Evolutionary conservation across 805 yeast genomes (phyloP).

Genomic region (Saccharomycopsis javanensis): DNA sequence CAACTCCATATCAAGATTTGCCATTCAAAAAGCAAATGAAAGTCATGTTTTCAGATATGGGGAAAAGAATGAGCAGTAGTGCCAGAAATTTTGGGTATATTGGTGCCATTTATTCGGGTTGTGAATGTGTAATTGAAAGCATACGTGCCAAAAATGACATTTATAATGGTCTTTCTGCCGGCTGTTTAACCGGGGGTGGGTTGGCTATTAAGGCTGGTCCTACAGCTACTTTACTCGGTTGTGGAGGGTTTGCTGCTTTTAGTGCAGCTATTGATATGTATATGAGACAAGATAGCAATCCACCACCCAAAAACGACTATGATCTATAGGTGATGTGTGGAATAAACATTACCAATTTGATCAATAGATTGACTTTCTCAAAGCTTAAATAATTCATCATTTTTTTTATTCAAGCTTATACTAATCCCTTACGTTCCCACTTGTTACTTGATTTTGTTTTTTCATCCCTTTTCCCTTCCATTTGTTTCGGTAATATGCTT

Average conservation of each 20-base stretch:
- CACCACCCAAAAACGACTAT: constrained; percentile 84
- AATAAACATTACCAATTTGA: neutral
- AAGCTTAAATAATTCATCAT: neutral
- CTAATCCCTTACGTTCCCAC: too few species aligned
- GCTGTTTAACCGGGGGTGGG: constrained; percentile 96
- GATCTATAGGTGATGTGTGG: too few species aligned
- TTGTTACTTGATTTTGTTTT: too few species aligned
- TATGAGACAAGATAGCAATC: constrained; percentile 71
- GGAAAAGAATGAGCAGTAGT: constrained; percentile 71
- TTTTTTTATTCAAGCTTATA: neutral
- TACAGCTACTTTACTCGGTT: constrained; percentile 80
- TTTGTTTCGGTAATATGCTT: too few species aligned
- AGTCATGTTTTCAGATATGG: constrained; percentile 87
- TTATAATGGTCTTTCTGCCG: constrained; percentile 86
- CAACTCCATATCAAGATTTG: constrained; percentile 59
- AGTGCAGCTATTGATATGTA: constrained; percentile 81
- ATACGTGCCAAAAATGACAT: constrained; percentile 84
- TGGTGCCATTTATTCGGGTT: constrained; percentile 86
- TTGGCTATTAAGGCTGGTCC: constrained; percentile 90
- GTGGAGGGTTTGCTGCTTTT: constrained; percentile 97
- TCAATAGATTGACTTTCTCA: neutral
- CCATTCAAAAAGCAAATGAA: constrained; percentile 92
- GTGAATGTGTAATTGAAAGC: constrained; percentile 83
- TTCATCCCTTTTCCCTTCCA: neutral
- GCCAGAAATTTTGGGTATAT: constrained; percentile 93